These are phyloP conservation scores for Plantago ovata DNA, from an alignment of 257 asterid genomes.

Conservation along the genomic window DNA sequence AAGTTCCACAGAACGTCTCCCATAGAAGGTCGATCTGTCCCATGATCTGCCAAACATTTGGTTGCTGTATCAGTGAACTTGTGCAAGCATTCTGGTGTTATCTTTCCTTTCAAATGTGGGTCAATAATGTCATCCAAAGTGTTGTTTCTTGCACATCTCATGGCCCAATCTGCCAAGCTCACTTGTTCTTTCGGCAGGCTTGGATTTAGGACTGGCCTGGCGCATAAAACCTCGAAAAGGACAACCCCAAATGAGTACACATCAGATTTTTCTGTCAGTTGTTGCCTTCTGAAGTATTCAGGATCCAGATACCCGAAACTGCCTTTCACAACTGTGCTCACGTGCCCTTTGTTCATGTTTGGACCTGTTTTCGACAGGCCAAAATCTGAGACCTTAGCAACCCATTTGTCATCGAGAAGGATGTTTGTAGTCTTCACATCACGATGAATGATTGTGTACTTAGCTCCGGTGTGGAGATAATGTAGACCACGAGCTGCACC, in stretches of 20 bases:
- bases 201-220: constrained; percentile 68
- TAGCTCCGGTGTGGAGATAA: constrained; percentile 85
- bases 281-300: constrained; percentile 73
- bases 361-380: constrained; percentile 87
- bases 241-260: constrained; percentile 90
- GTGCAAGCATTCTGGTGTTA: constrained; percentile 53
- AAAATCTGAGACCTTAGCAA: constrained; percentile 86
- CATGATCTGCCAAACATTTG: constrained; percentile 77
- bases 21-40: constrained; percentile 68
- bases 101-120: constrained; percentile 65
- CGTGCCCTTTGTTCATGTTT: constrained; percentile 77
- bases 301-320: constrained; percentile 89
- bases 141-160: constrained; percentile 56
- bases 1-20: constrained; percentile 84
- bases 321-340: constrained; percentile 80
- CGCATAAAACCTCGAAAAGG: constrained; percentile 73
- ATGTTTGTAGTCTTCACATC: constrained; percentile 90
- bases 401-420: constrained; percentile 81
- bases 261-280: constrained; percentile 77
- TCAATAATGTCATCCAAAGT: constrained; percentile 56
- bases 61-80: constrained; percentile 61
- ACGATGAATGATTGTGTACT: constrained; percentile 81
- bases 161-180: constrained; percentile 74
- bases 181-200: constrained; percentile 82
- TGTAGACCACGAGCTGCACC: constrained; percentile 89